These are phyloP conservation scores for Mycosphaerelloides madeirae DNA, from an alignment of 2,329 filamentous ascomycete species.

Conservation along the genomic window DNA sequence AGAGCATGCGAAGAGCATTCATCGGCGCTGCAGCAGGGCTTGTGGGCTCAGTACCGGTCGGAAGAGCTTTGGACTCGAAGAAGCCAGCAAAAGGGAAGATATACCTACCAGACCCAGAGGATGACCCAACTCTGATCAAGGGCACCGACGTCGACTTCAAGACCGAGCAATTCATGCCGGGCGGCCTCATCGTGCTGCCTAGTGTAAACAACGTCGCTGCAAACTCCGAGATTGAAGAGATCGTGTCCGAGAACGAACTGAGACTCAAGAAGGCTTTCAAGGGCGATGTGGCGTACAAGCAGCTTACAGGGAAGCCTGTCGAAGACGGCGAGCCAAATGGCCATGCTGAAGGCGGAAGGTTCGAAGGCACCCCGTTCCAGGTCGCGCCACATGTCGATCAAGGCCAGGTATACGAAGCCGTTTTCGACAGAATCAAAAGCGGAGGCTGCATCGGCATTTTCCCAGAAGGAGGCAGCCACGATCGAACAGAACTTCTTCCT, in stretches of 20 bases:
- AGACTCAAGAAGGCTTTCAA: constrained; percentile 84
- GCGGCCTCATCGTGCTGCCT: constrained; percentile 82
- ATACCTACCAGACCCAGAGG: constrained; percentile 82
- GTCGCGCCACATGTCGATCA: constrained; percentile 91
- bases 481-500: constrained; percentile 83
- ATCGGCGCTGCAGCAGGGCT: constrained; percentile 81
- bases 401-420: constrained; percentile 85
- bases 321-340: constrained; percentile 59
- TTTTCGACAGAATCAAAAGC: constrained; percentile 74
- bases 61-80: constrained; percentile 81
- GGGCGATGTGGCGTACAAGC: constrained; percentile 66
- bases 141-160: constrained; percentile 75
- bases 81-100: constrained; percentile 74
- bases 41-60: constrained; percentile 88
- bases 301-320: constrained; percentile 63
- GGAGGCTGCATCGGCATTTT: constrained; percentile 95
- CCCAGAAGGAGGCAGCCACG: constrained; percentile 92
- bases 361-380: constrained; percentile 76
- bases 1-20: constrained; percentile 84
- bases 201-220: constrained; percentile 75
- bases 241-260: constrained; percentile 74
- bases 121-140: constrained; percentile 75
- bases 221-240: constrained; percentile 77
- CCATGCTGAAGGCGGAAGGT: constrained; percentile 53
- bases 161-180: constrained; percentile 66